These are phyloP conservation scores for Linanthus parryae DNA, from an alignment of 148 eudicot species.

Conservation along the genomic window DNA sequence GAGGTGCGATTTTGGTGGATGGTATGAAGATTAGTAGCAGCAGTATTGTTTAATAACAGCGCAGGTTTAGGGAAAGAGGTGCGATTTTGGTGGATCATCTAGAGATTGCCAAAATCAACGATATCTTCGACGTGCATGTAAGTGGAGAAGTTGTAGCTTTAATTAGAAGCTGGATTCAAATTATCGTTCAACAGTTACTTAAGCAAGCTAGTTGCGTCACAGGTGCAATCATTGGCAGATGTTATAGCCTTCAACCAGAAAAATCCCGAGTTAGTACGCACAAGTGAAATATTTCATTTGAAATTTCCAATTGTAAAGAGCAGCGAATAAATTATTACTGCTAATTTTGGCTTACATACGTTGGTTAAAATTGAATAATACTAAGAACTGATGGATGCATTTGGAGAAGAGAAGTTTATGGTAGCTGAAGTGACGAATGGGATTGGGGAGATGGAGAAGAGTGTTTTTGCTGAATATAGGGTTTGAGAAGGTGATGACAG, in stretches of 20 bases:
- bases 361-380: background rate
- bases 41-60: too few species aligned
- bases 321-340: conserved; percentile 14
- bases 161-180: conserved; percentile 38
- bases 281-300: background rate
- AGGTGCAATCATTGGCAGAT: conserved; percentile 45
- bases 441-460: conserved; percentile 24
- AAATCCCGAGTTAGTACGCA: conserved; percentile 39
- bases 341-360: background rate
- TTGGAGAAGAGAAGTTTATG: conserved; percentile 35
- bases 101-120: conserved; percentile 22
- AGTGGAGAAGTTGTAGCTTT: conserved; percentile 34
- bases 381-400: conserved; percentile 34
- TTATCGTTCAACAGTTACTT: conserved; percentile 29
- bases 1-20: background rate
- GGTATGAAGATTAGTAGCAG: too few species aligned
- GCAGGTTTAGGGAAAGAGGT: conserved; percentile 26
- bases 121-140: conserved; percentile 20
- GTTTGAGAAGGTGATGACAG: conserved; percentile 32
- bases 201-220: conserved; percentile 37
- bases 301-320: background rate
- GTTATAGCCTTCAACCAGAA: conserved; percentile 54
- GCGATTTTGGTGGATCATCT: conserved; percentile 36
- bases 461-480: conserved; percentile 27
- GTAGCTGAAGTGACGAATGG: conserved; percentile 31